Base-by-base conservation (phyloP, 73 alveolate species). In the Strombidium stylifer region DNA sequence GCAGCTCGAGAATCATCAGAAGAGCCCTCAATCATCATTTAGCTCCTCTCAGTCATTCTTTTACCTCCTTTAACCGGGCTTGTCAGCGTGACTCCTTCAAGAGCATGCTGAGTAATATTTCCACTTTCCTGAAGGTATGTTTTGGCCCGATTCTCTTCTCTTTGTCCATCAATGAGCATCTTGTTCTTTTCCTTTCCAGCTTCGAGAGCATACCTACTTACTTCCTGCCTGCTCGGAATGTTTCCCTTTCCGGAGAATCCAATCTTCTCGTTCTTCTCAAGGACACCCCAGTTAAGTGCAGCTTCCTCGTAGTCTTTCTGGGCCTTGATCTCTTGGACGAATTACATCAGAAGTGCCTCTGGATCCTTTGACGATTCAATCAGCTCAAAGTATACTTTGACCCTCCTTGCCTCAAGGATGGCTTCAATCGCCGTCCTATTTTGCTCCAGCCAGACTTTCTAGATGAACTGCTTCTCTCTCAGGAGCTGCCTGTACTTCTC, bases 401-500 rank as follows among this genome's bases (percentile, higher is more conserved):
- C 78, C 26, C 78, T 64, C 34, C 45, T 46, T 0, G 66, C 78
- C 36, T 64, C 78, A 2, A 1, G 14, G 27, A 64, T 64, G 2
- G 78, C 78, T 30, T 64, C 64, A 15, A 64, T 14, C 5, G 65
- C 78, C 1, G 37, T 35, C 26, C 2, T 24, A 64, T 64, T 64
- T 24, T 64, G 39, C 19, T 64, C 78, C 21, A 64, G 41, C 10
- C 41, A 46, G 20, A 26, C 10, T 16, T 50, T 64, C 47, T 51
- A 28, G n/a, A 31, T 19, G 31, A 7, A 15, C 27, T 5, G 11
- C 25, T 8, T 6, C 16, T 64, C 64, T 46, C 78, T 64, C 2
- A 46, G 11, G 32, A 24, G 2, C 27, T 47, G 23, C 21, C 65
- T 44, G 2, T 45, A 12, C 24, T 10, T 28, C 32, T 46, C 78